These are phyloP conservation scores for Dichotomopilus funicola DNA, from an alignment of 2,329 filamentous ascomycete species.

Conservation along the genomic window DNA sequence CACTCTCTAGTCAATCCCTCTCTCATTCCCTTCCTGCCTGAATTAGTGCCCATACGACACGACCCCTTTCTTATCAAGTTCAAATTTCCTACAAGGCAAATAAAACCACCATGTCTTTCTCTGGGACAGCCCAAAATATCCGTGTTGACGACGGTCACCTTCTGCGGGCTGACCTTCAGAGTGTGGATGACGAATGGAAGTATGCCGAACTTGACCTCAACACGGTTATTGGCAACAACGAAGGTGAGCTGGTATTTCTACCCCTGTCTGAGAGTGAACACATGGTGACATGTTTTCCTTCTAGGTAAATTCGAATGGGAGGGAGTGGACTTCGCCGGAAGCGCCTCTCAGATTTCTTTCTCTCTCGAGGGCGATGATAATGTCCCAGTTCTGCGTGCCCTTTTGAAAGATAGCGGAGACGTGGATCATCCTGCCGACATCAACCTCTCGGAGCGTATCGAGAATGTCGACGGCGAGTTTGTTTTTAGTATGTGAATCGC, in stretches of 20 bases:
- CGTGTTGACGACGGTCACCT: conserved; percentile 44
- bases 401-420: conserved; percentile 40
- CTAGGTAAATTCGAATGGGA: conserved; percentile 41
- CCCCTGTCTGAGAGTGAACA: background rate
- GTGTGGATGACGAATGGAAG: conserved; percentile 36
- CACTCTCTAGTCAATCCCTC: background rate
- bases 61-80: background rate
- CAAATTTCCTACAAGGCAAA: background rate
- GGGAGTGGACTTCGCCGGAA: conserved; percentile 37
- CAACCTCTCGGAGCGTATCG: conserved; percentile 50
- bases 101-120: conserved; percentile 41
- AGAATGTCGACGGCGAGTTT: conserved; percentile 46
- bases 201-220: conserved; percentile 45
- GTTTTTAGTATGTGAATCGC: conserved; percentile 27
- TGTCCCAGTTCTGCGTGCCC: conserved; percentile 47
- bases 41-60: background rate
- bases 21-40: background rate
- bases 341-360: conserved; percentile 42
- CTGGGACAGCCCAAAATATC: conserved; percentile 39
- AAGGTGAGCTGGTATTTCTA: conserved; percentile 32
- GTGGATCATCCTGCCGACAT: conserved; percentile 35
- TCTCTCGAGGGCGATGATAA: conserved; percentile 42
- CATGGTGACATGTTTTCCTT: background rate
- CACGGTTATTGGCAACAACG: conserved; percentile 43
- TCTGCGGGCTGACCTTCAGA: conserved; percentile 36